Conservation (phyloP, 768 basidiomycete species). For the Melanogaster broomeanus region DNA sequence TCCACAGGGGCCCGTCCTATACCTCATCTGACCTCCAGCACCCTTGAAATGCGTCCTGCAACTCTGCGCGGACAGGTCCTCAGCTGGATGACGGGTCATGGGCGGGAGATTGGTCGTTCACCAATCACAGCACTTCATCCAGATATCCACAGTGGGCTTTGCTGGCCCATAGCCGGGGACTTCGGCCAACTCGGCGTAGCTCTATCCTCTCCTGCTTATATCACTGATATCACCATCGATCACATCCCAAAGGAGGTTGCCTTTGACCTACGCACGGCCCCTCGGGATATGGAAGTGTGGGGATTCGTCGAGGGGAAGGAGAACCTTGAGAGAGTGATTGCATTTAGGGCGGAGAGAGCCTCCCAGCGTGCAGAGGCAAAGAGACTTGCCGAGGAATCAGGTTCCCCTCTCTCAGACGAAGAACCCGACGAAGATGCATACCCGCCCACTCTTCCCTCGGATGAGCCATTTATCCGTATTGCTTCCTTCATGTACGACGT, state of each 20-base stretch:
- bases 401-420: constrained; percentile 13
- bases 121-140: constrained; percentile 89
- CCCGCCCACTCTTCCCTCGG: constrained; percentile 48
- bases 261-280: constrained; percentile 78
- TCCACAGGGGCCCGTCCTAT: constrained; percentile 81
- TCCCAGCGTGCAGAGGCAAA: constrained; percentile 34
- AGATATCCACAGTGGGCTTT: constrained; percentile 79
- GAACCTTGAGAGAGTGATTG: constrained; percentile 60
- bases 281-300: constrained; percentile 89
- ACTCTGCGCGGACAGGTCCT: constrained; percentile 50
- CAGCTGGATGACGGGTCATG: constrained; percentile 61
- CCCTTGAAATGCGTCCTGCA: constrained; percentile 64
- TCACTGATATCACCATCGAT: constrained; percentile 78
- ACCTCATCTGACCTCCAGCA: constrained; percentile 80
- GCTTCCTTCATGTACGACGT: constrained; percentile 69
- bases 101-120: constrained; percentile 68
- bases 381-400: constrained; percentile 35
- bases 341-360: constrained; percentile 52
- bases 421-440: constrained; percentile 39
- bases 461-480: constrained; percentile 59
- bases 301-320: constrained; percentile 80
- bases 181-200: constrained; percentile 82
- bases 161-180: constrained; percentile 88
- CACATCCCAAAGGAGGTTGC: constrained; percentile 85
- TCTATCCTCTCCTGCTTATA: constrained; percentile 60